Percentiles rank a stretch among this genome's conserved stretches.
phyloP scores from a whole-genome alignment of 805 yeast species.

The Debaryomyces prosopidis region DNA sequence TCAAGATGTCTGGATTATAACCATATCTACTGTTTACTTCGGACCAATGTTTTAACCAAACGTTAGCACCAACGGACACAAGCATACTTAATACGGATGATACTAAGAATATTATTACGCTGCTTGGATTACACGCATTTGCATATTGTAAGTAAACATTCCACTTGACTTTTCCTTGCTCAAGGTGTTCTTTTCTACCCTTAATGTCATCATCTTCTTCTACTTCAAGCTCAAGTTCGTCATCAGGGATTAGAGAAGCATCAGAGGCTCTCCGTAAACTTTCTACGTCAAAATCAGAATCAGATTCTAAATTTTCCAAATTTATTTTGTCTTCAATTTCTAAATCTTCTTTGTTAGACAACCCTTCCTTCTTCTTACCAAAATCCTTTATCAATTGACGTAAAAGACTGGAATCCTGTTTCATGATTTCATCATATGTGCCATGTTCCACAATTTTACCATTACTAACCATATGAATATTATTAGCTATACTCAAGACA shows the following conservation, averaged over 20 bases:
- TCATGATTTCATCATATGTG: constrained; percentile 52
- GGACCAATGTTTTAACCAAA: constrained; percentile 98
- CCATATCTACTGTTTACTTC: constrained; percentile 76
- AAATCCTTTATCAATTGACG: constrained; percentile 59
- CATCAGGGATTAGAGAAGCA: constrained; percentile 40
- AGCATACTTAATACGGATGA: constrained; percentile 60
- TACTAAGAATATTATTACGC: constrained; percentile 57
- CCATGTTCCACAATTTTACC: constrained; percentile 73
- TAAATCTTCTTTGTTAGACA: constrained; percentile 11
- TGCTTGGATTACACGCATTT: constrained; percentile 75
- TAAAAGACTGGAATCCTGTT: constrained; percentile 48
- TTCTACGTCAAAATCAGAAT: constrained; percentile 27
- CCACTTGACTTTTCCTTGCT: constrained; percentile 94
- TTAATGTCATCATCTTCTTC: constrained; percentile 38
- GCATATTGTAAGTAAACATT: constrained; percentile 80
- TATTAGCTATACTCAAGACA: constrained; percentile 73
- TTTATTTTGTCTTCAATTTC: constrained; percentile 15
- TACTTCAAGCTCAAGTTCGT: constrained; percentile 27
- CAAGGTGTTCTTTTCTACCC: constrained; percentile 72
- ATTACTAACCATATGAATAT: constrained; percentile 65
- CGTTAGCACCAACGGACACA: constrained; percentile 65
- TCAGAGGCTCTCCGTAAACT: constrained; percentile 65
- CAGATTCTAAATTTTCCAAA: constrained; percentile 33
- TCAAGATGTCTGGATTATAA: constrained; percentile 68
- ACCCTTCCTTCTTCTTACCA: constrained; percentile 47